phyloP scores from a whole-genome alignment of 345 rosid genomes.

The Salix suchowensis region DNA sequence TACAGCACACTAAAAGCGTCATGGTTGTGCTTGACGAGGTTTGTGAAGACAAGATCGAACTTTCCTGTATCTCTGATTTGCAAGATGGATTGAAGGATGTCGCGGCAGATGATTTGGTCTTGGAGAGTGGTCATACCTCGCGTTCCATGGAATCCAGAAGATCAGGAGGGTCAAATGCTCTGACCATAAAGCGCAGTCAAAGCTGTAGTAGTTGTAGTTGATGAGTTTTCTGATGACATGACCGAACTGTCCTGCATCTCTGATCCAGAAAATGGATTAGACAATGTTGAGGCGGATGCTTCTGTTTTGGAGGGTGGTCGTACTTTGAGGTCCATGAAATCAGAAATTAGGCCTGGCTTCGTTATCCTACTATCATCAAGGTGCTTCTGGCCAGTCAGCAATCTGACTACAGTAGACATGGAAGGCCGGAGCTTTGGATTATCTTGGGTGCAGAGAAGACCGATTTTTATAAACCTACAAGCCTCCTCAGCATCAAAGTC shows the following conservation, averaged over 20 bases:
- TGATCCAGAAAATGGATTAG: conserved; percentile 36
- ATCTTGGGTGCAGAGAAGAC: conserved; percentile 79
- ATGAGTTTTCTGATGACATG: conserved; percentile 43
- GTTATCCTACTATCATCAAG: conserved; percentile 34
- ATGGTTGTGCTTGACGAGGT: too few species aligned
- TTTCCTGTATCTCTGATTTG: too few species aligned
- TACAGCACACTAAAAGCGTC: too few species aligned
- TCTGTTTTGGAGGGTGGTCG: conserved; percentile 27
- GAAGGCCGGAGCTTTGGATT: conserved; percentile 62
- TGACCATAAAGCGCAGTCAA: conserved; percentile 25
- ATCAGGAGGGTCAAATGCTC: conserved; percentile 8
- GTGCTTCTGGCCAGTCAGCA: conserved; percentile 47
- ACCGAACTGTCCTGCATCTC: conserved; percentile 45
- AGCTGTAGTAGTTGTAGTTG: conserved; percentile 30
- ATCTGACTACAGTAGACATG: conserved; percentile 61
- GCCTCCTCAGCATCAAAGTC: conserved; percentile 73
- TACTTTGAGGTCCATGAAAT: conserved; percentile 77
- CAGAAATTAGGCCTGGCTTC: conserved; percentile 71
- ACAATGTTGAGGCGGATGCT: conserved; percentile 31
- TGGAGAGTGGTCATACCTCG: too few species aligned
- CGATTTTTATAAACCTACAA: conserved; percentile 55
- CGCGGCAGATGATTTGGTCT: too few species aligned
- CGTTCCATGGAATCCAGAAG: too few species aligned
- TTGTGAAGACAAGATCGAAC: too few species aligned
- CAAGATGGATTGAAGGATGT: too few species aligned